phyloP scores from a whole-genome alignment of 2,329 filamentous ascomycete species.

The Phaeosphaeriaceae sp. region DNA sequence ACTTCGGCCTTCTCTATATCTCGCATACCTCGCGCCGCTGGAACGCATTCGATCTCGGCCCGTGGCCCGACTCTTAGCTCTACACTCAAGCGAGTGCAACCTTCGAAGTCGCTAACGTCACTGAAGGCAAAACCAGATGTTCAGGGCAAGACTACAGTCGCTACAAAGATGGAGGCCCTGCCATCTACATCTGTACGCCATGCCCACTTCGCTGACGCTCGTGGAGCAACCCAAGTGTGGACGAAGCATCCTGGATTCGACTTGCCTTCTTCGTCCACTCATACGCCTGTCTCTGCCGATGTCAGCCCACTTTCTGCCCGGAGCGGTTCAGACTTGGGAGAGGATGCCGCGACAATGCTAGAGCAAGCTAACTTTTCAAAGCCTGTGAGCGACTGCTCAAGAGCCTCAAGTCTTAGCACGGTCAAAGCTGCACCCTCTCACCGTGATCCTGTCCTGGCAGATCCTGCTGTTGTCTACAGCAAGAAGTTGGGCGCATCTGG shows the following conservation, averaged over 20 bases:
- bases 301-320: neutral
- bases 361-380: neutral
- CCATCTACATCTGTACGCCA: constrained; percentile 14
- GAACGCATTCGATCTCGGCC: constrained; percentile 4
- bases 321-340: neutral
- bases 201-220: constrained; percentile 31
- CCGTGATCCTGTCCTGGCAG: constrained; percentile 9
- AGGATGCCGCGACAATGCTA: neutral
- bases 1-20: constrained; percentile 22
- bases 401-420: constrained; percentile 23
- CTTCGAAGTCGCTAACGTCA: constrained; percentile 10
- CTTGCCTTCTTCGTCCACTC: neutral
- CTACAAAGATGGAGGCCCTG: constrained; percentile 2
- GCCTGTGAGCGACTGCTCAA: constrained; percentile 1
- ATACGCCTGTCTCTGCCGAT: neutral
- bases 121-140: neutral
- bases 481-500: constrained; percentile 19
- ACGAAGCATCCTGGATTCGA: neutral
- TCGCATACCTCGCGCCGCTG: constrained; percentile 33
- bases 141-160: neutral
- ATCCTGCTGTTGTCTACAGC: constrained; percentile 24
- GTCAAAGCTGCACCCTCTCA: constrained; percentile 15
- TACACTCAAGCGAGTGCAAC: constrained; percentile 25
- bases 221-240: constrained; percentile 25
- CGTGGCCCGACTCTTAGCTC: constrained; percentile 17